These are phyloP conservation scores for Colletotrichum tropicicola DNA, from an alignment of 2,329 filamentous ascomycete genomes.

Conservation along the genomic window DNA sequence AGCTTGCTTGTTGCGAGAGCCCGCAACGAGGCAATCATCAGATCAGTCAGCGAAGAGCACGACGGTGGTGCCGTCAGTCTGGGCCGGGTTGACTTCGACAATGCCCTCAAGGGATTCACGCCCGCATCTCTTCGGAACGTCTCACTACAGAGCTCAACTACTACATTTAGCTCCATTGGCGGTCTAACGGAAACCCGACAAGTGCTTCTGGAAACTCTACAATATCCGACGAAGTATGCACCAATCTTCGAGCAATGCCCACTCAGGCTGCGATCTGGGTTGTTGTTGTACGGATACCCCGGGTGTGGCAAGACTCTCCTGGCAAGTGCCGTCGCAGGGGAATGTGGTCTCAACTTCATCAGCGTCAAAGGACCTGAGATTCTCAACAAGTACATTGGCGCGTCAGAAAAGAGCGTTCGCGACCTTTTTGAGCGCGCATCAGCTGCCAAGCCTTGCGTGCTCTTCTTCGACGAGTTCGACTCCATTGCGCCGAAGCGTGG, in stretches of 20 bases:
- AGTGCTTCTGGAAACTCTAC: constrained; percentile 91
- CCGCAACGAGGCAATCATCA: constrained; percentile 90
- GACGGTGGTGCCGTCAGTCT: constrained; percentile 67
- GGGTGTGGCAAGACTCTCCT: constrained; percentile 97
- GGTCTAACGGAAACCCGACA: constrained; percentile 87
- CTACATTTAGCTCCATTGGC: constrained; percentile 91
- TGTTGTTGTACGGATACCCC: constrained; percentile 93
- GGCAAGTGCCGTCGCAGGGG: constrained; percentile 95
- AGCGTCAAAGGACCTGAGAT: constrained; percentile 98
- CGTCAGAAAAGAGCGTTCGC: constrained; percentile 93
- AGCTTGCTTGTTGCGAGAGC: constrained; percentile 86
- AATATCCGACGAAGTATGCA: constrained; percentile 97
- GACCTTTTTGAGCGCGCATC: constrained; percentile 94
- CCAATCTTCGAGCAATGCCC: constrained; percentile 98
- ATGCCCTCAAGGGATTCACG: constrained; percentile 89
- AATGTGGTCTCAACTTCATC: constrained; percentile 98
- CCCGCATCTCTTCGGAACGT: constrained; percentile 95
- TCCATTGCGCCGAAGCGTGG: constrained; percentile 97
- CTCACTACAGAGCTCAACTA: constrained; percentile 90
- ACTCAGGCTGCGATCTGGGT: constrained; percentile 89
- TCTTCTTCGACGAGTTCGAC: constrained; percentile 99
- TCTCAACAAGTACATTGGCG: constrained; percentile 98
- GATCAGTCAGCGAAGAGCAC: constrained; percentile 70
- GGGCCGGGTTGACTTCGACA: constrained; percentile 79
- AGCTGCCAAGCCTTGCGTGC: constrained; percentile 89